These are phyloP conservation scores for Lactifluus volemus DNA, from an alignment of 768 basidiomycete species.

Conservation along the genomic window DNA sequence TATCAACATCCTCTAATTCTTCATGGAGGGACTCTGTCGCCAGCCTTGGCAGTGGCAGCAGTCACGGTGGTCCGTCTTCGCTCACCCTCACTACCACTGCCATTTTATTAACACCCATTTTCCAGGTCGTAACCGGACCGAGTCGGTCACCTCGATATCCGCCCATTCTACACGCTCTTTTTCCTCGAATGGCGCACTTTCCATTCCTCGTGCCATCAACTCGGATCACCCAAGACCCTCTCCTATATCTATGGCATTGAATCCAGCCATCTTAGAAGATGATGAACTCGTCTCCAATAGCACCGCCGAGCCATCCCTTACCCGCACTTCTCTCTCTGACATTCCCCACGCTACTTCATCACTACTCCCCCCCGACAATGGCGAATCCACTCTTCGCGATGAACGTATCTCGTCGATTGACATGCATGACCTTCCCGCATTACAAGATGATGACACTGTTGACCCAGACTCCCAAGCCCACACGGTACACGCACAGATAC, in stretches of 20 bases:
- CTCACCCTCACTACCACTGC: constrained; percentile 20
- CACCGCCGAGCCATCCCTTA: constrained; percentile 8
- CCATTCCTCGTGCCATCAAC: constrained; percentile 12
- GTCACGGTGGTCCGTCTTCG: constrained; percentile 12
- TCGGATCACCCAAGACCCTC: constrained; percentile 1
- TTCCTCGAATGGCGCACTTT: constrained; percentile 23
- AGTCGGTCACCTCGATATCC: constrained; percentile 19
- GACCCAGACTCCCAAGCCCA: constrained; percentile 8
- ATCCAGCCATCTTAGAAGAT: constrained; percentile 26
- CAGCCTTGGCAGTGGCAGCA: constrained; percentile 22
- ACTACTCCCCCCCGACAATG: not conserved
- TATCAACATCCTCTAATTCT: constrained; percentile 23
- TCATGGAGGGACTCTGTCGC: constrained; percentile 24
- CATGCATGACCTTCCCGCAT: constrained; percentile 26
- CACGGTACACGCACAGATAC: constrained; percentile 7
- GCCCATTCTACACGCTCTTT: constrained; percentile 24
- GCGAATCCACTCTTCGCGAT: constrained; percentile 12
- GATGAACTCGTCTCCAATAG: constrained; percentile 19
- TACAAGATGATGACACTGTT: constrained; percentile 23
- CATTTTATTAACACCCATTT: not conserved
- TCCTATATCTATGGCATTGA: constrained; percentile 21
- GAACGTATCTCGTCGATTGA: constrained; percentile 27
- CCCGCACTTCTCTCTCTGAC: constrained; percentile 24
- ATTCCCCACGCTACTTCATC: constrained; percentile 20
- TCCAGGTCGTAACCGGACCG: constrained; percentile 12